Evolutionary conservation across 176 grass and related monocot species (phyloP).

Genomic region (Eleusine indica): DNA sequence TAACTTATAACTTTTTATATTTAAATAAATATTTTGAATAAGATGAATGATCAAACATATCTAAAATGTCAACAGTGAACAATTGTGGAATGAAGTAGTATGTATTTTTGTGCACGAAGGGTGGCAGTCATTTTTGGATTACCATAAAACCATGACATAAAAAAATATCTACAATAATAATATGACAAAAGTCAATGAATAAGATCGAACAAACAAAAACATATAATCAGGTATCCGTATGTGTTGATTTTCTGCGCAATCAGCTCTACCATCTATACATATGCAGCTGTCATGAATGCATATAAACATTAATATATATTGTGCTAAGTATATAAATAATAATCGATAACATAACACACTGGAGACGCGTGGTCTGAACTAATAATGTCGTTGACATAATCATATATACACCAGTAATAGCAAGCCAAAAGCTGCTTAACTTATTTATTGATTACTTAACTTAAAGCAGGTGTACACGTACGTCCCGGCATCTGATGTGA

Average conservation of each 20-base stretch:
- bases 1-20: too few species aligned
- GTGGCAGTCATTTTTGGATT: too few species aligned
- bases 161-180: background rate
- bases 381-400: background rate
- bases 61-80: too few species aligned
- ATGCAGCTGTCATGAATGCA: background rate
- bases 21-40: too few species aligned
- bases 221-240: background rate
- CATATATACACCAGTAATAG: background rate
- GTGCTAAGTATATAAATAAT: background rate
- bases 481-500: background rate
- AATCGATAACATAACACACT: background rate
- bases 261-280: background rate
- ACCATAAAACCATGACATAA: background rate
- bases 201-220: background rate
- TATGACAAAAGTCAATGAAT: background rate
- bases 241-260: background rate
- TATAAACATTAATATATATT: background rate
- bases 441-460: background rate
- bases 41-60: too few species aligned
- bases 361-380: background rate
- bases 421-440: background rate
- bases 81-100: too few species aligned
- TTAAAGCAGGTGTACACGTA: background rate
- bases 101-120: too few species aligned